These are phyloP conservation scores for Boletus pseudopeckii DNA, from an alignment of 768 basidiomycete genomes.

Conservation along the genomic window DNA sequence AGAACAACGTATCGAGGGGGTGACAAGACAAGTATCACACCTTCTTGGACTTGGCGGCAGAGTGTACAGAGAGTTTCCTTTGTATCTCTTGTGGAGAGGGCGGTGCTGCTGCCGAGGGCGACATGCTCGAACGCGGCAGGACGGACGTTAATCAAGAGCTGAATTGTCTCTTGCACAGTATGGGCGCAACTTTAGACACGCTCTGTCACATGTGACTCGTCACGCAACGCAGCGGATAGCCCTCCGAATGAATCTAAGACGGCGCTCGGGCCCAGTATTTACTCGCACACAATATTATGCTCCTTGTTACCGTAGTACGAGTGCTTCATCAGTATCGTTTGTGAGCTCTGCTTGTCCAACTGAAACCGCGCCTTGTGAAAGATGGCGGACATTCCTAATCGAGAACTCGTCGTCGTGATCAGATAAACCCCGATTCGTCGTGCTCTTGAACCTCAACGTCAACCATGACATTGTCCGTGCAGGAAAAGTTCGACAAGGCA, in stretches of 20 bases:
- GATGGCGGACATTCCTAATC: constrained; percentile 14
- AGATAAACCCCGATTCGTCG: constrained; percentile 15
- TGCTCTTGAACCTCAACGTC: constrained; percentile 18
- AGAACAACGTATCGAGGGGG: constrained; percentile 6
- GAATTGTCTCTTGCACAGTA: constrained; percentile 1
- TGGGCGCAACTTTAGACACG: constrained; percentile 16
- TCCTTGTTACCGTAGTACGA: background rate
- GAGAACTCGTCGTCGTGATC: constrained; percentile 6
- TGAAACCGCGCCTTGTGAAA: constrained; percentile 6
- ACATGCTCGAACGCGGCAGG: constrained; percentile 22
- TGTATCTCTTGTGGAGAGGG: constrained; percentile 86
- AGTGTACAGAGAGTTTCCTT: constrained; percentile 78
- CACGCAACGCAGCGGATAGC: constrained; percentile 2
- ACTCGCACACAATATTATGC: background rate
- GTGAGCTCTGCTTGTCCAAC: background rate
- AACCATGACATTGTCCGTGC: constrained; percentile 47
- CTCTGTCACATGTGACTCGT: constrained; percentile 23
- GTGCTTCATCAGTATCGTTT: background rate
- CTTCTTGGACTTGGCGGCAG: constrained; percentile 51
- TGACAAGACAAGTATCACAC: constrained; percentile 24
- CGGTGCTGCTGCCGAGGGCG: constrained; percentile 42
- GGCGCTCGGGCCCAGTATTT: constrained; percentile 7
- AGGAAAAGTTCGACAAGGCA: constrained; percentile 73
- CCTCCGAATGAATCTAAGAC: constrained; percentile 3
- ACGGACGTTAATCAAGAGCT: constrained; percentile 15